Evolutionary conservation across 352 stramenopile species (phyloP).

Genomic region (Phytophthora pini): DNA sequence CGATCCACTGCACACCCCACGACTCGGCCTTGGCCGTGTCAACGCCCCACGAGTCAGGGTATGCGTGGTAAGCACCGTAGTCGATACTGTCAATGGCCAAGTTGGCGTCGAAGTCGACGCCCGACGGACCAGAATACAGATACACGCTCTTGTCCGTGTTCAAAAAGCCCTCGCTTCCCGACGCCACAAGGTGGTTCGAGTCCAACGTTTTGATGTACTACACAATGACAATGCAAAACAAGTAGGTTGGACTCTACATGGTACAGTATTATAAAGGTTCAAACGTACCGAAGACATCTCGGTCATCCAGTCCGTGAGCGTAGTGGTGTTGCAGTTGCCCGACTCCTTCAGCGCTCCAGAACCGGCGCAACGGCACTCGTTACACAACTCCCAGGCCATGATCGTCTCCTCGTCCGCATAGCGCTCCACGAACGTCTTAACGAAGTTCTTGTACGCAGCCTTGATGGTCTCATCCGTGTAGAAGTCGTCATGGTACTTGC

Average conservation of each 20-base stretch:
- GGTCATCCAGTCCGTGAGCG: constrained; percentile 36
- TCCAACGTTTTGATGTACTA: constrained; percentile 47
- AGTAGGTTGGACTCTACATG: neutral
- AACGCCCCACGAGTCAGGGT: constrained; percentile 43
- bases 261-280: neutral
- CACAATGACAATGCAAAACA: neutral
- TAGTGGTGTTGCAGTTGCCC: constrained; percentile 30
- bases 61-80: constrained; percentile 44
- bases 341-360: constrained; percentile 34
- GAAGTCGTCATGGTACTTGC: constrained; percentile 43
- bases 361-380: constrained; percentile 37
- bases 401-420: constrained; percentile 35
- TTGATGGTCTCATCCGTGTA: constrained; percentile 41
- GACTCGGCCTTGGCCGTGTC: constrained; percentile 27
- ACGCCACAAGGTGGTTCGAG: constrained; percentile 39
- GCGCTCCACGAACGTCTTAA: constrained; percentile 33
- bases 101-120: constrained; percentile 43
- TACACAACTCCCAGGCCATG: constrained; percentile 38
- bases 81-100: constrained; percentile 37
- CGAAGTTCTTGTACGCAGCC: constrained; percentile 40
- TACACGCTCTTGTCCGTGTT: constrained; percentile 48
- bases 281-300: constrained; percentile 40
- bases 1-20: constrained; percentile 42
- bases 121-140: constrained; percentile 40
- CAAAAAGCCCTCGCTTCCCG: constrained; percentile 44